These are phyloP conservation scores for Croton laevigatus DNA, from an alignment of 441 rosid species.

Conservation along the genomic window DNA sequence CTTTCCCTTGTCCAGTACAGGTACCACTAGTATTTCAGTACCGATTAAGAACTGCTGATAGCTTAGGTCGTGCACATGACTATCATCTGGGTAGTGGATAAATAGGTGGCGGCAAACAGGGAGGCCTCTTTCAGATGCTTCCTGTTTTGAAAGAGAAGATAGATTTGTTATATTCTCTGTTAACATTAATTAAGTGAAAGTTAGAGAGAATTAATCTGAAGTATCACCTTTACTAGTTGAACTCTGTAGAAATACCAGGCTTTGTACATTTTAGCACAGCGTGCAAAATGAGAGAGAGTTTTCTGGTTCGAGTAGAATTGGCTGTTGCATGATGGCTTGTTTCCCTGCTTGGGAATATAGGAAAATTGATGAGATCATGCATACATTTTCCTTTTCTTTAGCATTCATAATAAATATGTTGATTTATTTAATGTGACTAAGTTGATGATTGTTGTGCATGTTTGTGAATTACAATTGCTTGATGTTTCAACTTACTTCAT, in stretches of 20 bases:
- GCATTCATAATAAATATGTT: not conserved
- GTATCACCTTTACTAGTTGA: conserved; percentile 54
- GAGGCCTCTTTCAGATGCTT: conserved; percentile 58
- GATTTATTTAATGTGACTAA: not conserved
- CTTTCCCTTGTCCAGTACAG: conserved; percentile 57
- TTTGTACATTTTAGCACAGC: conserved; percentile 57
- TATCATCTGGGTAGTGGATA: conserved; percentile 64
- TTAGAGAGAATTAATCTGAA: not conserved
- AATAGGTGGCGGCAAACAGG: conserved; percentile 74
- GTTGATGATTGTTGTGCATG: conserved; percentile 13
- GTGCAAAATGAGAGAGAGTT: conserved; percentile 57
- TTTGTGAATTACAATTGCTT: conserved; percentile 12
- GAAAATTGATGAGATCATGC: conserved; percentile 13
- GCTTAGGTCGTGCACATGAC: conserved; percentile 41
- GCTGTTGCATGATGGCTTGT: conserved; percentile 58
- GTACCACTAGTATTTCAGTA: conserved; percentile 64
- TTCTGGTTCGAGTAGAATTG: conserved; percentile 60
- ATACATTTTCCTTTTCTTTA: not conserved
- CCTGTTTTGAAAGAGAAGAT: conserved; percentile 33
- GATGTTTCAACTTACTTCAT: conserved; percentile 44
- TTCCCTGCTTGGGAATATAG: conserved; percentile 44
- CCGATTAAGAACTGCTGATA: conserved; percentile 70
- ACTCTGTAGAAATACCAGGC: conserved; percentile 71
- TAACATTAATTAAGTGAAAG: not conserved
- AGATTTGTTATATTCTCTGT: conserved; percentile 17